phyloP scores from a whole-genome alignment of 1,139 yeast genomes.

The Insectozyma bohioensis region DNA sequence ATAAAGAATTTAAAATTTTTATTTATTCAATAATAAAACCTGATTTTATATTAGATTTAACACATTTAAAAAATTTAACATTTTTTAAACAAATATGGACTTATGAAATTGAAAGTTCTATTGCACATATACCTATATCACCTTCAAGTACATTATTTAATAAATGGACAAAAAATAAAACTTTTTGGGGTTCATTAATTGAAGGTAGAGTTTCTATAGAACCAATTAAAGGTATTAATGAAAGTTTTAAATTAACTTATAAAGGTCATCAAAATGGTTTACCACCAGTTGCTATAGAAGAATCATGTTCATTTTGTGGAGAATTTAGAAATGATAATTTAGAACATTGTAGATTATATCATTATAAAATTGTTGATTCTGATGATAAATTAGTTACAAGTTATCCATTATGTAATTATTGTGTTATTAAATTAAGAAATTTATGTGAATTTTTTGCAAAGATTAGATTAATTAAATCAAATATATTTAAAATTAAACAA shows the following conservation, averaged over 20 bases:
- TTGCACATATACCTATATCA: slow-evolving; percentile 31
- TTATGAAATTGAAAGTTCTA: slow-evolving; percentile 77
- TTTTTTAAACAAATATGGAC: slow-evolving; percentile 64
- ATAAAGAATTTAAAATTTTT: slow-evolving; percentile 43
- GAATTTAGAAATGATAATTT: slow-evolving; percentile 67
- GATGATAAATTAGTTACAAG: slow-evolving; percentile 26
- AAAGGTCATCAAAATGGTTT: slow-evolving; percentile 10
- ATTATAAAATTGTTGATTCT: slow-evolving; percentile 46
- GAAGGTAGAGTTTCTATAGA: slow-evolving; percentile 85
- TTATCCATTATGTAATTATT: slow-evolving; percentile 82
- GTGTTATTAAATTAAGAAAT: slow-evolving; percentile 75
- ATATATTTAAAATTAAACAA: slow-evolving; percentile 39
- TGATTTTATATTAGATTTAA: slow-evolving; percentile 38
- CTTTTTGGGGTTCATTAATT: slow-evolving; percentile 63
- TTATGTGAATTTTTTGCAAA: slow-evolving; percentile 79
- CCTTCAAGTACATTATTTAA: slow-evolving; percentile 37
- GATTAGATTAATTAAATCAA: slow-evolving; percentile 60
- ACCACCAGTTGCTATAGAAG: slow-evolving; percentile 67
- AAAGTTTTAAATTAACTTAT: slow-evolving; percentile 50
- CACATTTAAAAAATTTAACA: slow-evolving; percentile 50
- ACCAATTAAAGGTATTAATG: slow-evolving; percentile 84
- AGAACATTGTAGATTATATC: slow-evolving; percentile 76
- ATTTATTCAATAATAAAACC: slow-evolving; percentile 34
- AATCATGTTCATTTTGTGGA: slow-evolving; percentile 81
- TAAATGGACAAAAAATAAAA: slow-evolving; percentile 48